Base-by-base conservation (phyloP, 2,329 filamentous ascomycete genomes). In the Fusarium illudens region DNA sequence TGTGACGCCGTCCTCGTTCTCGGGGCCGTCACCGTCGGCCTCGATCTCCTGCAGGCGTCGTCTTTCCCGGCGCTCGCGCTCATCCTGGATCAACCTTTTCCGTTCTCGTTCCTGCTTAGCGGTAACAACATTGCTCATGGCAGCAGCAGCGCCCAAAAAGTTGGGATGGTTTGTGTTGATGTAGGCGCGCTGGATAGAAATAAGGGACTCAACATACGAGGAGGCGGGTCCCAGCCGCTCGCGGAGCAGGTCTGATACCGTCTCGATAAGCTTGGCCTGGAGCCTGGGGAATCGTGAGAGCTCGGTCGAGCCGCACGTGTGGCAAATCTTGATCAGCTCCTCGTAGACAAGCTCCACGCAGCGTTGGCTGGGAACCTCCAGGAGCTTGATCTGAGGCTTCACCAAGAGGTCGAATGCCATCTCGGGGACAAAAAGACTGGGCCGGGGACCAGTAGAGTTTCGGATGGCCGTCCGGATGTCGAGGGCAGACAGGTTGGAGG, bases 121-220 rank as follows among this genome's bases (percentile, higher is more conserved):
- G 76, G 89, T 92, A 64, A 99, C 96, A 48, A 99, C 95, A 49
- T 96, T 94, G 71, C 93, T 95, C 96, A 99, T 99, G 66, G 96
- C 96, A 33, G 94, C 95, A 20, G 96, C 95, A 15, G 96, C 96
- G 44, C 96, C 96, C 15, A 98, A 88, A 83, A 99, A 99, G 80
- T 99, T 99, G 50, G 96, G 96, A 78, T 99, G 96, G 76, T 99
- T 99, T 39, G 96, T 99, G 83, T 99, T 99, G 82, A 99, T 98
- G 80, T 99, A 99, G 19, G 96, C 96, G 71, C 96, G 89, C 80
- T 99, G 96, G 64, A 99, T 99, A 25, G 96, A 92, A 70, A 99
- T 99, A 65, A 99, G 85, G 37, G 95, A 98, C 79, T 97, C 96
- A 42, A 99, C 96, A 72, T 99, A 99, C 54, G 82, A 86, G 3